Conservation (phyloP, 495 filamentous ascomycete genomes). For the Hypomontagnella submonticulosa region DNA sequence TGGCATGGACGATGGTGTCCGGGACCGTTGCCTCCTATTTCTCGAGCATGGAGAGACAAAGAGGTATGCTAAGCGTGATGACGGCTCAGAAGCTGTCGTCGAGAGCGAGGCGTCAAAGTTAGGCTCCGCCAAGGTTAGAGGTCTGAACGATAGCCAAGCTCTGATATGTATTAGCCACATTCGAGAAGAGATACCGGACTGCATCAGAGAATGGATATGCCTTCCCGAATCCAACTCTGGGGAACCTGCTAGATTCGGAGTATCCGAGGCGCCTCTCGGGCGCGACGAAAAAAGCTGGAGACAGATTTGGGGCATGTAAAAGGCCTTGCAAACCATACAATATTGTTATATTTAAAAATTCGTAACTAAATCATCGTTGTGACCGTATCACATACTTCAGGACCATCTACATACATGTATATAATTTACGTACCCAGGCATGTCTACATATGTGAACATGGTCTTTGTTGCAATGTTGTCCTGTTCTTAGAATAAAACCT, state of each 20-base stretch:
- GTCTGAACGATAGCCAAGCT: slow-evolving; percentile 75
- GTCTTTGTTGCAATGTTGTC: no score
- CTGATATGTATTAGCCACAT: slow-evolving; percentile 89
- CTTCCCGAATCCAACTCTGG: slow-evolving; percentile 73
- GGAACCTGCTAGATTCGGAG: slow-evolving; percentile 66
- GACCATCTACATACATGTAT: no score
- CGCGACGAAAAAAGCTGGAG: slow-evolving; percentile 65
- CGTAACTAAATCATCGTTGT: no score
- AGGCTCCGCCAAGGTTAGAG: slow-evolving; percentile 57
- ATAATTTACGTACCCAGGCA: no score
- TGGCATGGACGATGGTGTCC: slow-evolving; percentile 83
- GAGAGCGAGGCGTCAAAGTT: slow-evolving; percentile 53
- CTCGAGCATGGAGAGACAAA: slow-evolving; percentile 70
- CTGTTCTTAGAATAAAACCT: no score
- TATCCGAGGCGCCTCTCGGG: slow-evolving; percentile 65
- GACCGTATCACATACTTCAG: no score
- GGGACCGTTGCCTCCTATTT: slow-evolving; percentile 85
- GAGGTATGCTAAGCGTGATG: slow-evolving; percentile 41
- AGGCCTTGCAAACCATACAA: background rate
- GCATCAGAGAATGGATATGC: slow-evolving; percentile 81
- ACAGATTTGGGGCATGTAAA: slow-evolving; percentile 68
- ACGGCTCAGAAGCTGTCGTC: slow-evolving; percentile 47
- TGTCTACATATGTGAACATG: no score
- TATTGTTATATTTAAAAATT: background rate
- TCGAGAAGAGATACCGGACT: slow-evolving; percentile 87